phyloP scores from a whole-genome alignment of 2,329 filamentous ascomycete genomes.

The Zopfia rhizophila region DNA sequence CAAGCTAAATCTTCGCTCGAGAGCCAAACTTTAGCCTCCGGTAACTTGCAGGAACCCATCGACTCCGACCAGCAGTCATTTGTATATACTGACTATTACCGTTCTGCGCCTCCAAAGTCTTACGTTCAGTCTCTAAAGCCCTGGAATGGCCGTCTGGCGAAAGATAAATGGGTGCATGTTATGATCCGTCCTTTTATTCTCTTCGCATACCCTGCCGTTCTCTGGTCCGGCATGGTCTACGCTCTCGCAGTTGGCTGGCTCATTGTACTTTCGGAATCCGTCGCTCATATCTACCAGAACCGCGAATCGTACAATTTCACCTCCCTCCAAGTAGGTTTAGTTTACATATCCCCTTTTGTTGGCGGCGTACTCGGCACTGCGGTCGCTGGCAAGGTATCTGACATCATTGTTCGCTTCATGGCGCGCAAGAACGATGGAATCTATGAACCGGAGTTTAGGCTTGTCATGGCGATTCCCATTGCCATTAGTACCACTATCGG shows the following conservation, averaged over 20 bases:
- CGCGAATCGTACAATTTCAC: conserved; percentile 80
- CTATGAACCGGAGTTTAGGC: conserved; percentile 93
- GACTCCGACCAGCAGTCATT: conserved; percentile 37
- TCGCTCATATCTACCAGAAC: conserved; percentile 81
- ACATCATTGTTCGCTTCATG: conserved; percentile 85
- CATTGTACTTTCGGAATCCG: conserved; percentile 90
- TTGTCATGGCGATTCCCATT: conserved; percentile 87
- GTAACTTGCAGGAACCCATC: conserved; percentile 3
- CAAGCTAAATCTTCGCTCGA: neutral
- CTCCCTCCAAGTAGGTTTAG: conserved; percentile 80
- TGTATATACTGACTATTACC: conserved; percentile 76
- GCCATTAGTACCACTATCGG: conserved; percentile 82
- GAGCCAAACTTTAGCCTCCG: neutral
- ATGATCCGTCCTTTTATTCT: conserved; percentile 84
- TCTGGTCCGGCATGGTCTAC: conserved; percentile 90
- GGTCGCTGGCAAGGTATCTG: conserved; percentile 87
- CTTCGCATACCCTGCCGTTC: conserved; percentile 85
- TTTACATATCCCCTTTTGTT: conserved; percentile 91
- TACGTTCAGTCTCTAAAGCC: conserved; percentile 79
- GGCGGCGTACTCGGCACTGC: conserved; percentile 91
- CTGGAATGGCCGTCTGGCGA: conserved; percentile 80
- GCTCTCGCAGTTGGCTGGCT: conserved; percentile 92
- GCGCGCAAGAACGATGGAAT: conserved; percentile 87
- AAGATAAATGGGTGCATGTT: conserved; percentile 83
- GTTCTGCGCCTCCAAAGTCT: conserved; percentile 72